Evolutionary conservation across 257 asterid species (phyloP), one percentile per base, ranked within the genome.

Genomic region (Echium plantagineum): DNA sequence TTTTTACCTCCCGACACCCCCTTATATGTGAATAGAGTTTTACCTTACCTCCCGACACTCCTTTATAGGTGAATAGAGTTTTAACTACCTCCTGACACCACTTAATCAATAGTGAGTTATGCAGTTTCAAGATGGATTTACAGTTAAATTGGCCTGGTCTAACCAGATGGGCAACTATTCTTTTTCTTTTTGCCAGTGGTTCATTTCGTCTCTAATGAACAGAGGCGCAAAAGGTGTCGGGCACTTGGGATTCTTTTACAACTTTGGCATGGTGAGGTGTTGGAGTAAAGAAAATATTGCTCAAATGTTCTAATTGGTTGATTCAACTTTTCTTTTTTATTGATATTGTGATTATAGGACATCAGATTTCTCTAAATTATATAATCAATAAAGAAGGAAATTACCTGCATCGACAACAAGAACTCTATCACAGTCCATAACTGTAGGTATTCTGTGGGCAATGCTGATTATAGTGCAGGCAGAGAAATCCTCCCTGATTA

Each of bases 401-500:
- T 57, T n/a, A 88, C 96, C 96, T 6, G 76, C 76, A 53, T 85
- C 90, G 13, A 88, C 52, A 1, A 83, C 88, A 47, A 88, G 55
- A 3, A 88, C 96, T 6, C 82, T 67, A 60, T 88, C 86, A 46
- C 84, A 74, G 57, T 85, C 95, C 4, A 88, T 77, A 1, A 88
- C 96, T 0, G 96, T 73, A 2, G 96, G 95, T 60, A 88, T 85
- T 53, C 96, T 76, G 70, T 85, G 96, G 46, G 96, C 96, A 16
- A 85, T 83, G 9, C 85, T 88, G 53, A 88, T 75, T 7, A 83
- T 73, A 0, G 94, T 88, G 75, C 90, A 88, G 5, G 74, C 56
- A 0, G 67, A 12, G 71, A 88, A 88, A 60, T 88, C 86, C 24
- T 79, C 81, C 0, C 90, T 80, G 51, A 88, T 81, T 67, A 82